Base-by-base conservation (phyloP, 768 basidiomycete genomes). In the Boletus vinaceobasis region DNA sequence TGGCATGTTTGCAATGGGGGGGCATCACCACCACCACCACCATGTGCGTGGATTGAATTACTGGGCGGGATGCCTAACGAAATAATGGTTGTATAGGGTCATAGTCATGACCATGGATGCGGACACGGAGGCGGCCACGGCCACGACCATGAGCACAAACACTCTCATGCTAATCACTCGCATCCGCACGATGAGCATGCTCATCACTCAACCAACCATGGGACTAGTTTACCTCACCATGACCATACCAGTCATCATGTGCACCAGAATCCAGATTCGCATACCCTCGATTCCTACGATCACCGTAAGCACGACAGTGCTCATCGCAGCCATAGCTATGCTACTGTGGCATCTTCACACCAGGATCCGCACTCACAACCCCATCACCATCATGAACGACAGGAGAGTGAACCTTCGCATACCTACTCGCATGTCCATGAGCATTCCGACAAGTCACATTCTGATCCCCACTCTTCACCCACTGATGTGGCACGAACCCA, bases 1-100 rank as follows among this genome's bases (percentile, higher is more conserved):
- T 62, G 97, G 97, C 36, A 97, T 99, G 93, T 91, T 94, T 67
- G 97, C 97, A 1, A 99, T 97, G 80, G 97, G 97, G 5, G 94
- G 93, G 4, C 93, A 95, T 68, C 93, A 95, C 67, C 87, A 89
- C 66, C 90, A 92, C 59, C 67, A 69, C 31, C 69, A 71, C 60
- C 90, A 90, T 74, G 88, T 89, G 75, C 39, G 76, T 74, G 36
- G 33, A 35, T 57, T 43, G n/a, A 45, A 42, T 35, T 43, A 21
- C 36, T 33, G 26, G 47, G 11, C 8, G 8, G 10, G 53, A 19
- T 53, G 1, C 31, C 3, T 40, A 10, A 50, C 21, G n/a, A 43
- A 43, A 40, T 11, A 15, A 51, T 36, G 40, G 3, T 42, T 23
- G 11, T 51, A 36, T 35, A 67, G 65, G 61, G 65, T 36, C 66